Evolutionary conservation across 352 stramenopile genomes (phyloP), one percentile per base, ranked within the genome.

Genomic region (Aphanomyces stellatus): DNA sequence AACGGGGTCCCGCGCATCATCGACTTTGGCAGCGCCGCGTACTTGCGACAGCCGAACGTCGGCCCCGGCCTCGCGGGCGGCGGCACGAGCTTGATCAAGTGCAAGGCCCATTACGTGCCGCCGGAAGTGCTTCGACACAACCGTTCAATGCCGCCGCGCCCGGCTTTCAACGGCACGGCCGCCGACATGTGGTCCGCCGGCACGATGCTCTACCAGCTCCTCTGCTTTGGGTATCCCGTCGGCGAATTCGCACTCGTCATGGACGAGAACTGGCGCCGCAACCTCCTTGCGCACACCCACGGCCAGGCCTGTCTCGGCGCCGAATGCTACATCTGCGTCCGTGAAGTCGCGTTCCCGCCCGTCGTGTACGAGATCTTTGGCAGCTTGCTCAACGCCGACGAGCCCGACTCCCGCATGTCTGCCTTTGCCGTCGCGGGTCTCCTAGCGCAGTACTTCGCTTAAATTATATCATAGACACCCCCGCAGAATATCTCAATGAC

Each of bases 141-240:
- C 51, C 73, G 78, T 22, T 72, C 80, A n/a, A 33, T 69, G n/a
- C 65, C 75, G 3, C 83, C 81, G 8, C 76, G 81, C 4, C 78
- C 81, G 0, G 78, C 81, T 13, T 91, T 91, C 61, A 65, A 82
- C 4, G 83, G 83, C n/a, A 78, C 80, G 2, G 77, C 83, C 0
- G 83, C 83, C 8, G 83, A 91, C 63, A 90, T 91, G 80, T 91
- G 83, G 83, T 88, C 83, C 11, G 72, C 79, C 6, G 83, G 83
- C 13, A 82, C 89, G 17, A 67, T 91, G 78, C 73, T 91, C n/a
- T 91, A 91, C 56, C 83, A 91, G 43, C 71, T 91, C 37, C 69
- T 91, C 24, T 91, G 83, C 66, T 90, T 91, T 61, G 83, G 83
- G 37, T 91, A 91, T 60, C 83, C 83, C 1, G 88, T 88, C 70